These are phyloP conservation scores for Meyerozyma elateridarum DNA, from an alignment of 1,139 yeast species.

Conservation along the genomic window DNA sequence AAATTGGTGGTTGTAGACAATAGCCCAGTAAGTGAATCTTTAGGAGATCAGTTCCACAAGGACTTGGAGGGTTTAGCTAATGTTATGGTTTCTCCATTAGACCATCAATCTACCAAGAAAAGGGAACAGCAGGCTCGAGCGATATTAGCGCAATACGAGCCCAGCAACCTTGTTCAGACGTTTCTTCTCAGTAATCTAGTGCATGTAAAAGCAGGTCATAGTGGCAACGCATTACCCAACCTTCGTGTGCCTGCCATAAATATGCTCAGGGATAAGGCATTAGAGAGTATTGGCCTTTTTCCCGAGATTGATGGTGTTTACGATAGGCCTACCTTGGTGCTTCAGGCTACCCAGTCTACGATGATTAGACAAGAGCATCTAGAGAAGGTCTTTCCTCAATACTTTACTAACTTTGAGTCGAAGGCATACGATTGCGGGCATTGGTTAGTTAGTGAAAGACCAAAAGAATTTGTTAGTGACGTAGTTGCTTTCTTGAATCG, in stretches of 20 bases:
- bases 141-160: neutral
- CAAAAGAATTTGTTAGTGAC: constrained; percentile 29
- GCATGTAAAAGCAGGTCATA: constrained; percentile 1
- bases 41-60: constrained; percentile 21
- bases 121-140: neutral
- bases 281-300: constrained; percentile 39
- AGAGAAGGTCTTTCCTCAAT: constrained; percentile 25
- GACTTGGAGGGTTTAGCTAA: constrained; percentile 32
- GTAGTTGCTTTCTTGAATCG: constrained; percentile 16
- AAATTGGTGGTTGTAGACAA: constrained; percentile 46
- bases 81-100: constrained; percentile 11
- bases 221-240: no score
- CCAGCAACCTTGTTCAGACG: neutral
- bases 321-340: constrained; percentile 35
- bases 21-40: constrained; percentile 31
- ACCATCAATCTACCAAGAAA: neutral
- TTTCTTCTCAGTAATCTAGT: constrained; percentile 1
- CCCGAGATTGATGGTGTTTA: constrained; percentile 28
- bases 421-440: constrained; percentile 40
- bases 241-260: constrained; percentile 6
- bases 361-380: constrained; percentile 30
- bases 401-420: constrained; percentile 29
- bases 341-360: constrained; percentile 38
- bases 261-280: constrained; percentile 17
- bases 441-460: constrained; percentile 42